Evolutionary conservation across 129 eudicot genomes (phyloP), one percentile per base, ranked within the genome.

Genomic region (Ambrosia trifida): DNA sequence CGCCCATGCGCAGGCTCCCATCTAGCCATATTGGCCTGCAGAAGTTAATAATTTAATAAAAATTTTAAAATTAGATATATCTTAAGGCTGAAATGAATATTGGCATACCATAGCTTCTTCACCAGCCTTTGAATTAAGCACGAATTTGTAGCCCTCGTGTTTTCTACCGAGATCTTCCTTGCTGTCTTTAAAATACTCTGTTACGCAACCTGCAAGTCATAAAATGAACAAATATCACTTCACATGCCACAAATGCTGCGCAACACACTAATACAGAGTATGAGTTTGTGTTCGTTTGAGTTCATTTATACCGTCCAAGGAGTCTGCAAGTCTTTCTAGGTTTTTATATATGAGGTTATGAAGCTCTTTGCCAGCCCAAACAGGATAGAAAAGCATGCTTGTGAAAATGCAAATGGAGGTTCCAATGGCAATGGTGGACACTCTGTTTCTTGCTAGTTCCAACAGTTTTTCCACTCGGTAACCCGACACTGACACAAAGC

Each of bases 1-100:
- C 66, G 52, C 10, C 98, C 98, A 14, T 92, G 96, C 5, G 95
- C 83, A 14, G 98, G 98, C 75, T 89, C 98, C 98, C 98, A 92
- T 77, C 86, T 70, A 13, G 98, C 98, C 41, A 86, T 83, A 73
- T 83, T 92, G 16, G 91, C 96, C 98, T 92, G 84, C 40, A n/a
- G 13, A 76, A n/a, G 51, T 20, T 59, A 57, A 57, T 57, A 57
- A 18, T 60, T 56, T 43, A 2, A 33, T 8, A 5, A 14, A 35
- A 18, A 40, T 6, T 3, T 9, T 61, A 14, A 31, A 12, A 28
- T 7, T 36, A 62, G 30, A 62, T 35, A 47, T 10, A 47, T 47
- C 1, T 47, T 12, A 12, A 47, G n/a, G 53, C 5, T 14, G 17
- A 6, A 40, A 46, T 68, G 54, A 11, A 33, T 13, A 49, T 40